These are phyloP conservation scores for Pharnaceum exiguum DNA, from an alignment of 148 eudicot genomes.

Conservation along the genomic window DNA sequence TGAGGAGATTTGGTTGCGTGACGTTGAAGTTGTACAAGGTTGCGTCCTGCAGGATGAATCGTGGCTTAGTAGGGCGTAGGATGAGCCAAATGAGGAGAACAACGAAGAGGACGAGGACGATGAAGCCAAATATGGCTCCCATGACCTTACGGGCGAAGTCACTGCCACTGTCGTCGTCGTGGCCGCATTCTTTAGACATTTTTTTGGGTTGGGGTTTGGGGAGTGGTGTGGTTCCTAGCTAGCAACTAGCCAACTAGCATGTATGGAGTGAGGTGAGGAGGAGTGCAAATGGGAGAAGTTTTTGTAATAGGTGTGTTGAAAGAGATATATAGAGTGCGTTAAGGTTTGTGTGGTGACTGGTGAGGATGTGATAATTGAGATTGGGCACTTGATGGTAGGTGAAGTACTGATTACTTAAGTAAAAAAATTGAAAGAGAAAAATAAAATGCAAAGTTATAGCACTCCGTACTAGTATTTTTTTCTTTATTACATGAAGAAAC, in stretches of 20 bases:
- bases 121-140: conserved; percentile 8
- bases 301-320: too few relatives aligned
- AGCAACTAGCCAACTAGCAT: neutral
- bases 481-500: too few relatives aligned
- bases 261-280: neutral
- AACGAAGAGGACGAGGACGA: conserved; percentile 24
- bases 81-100: conserved; percentile 37
- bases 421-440: too few relatives aligned
- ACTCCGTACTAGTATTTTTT: too few relatives aligned
- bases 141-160: conserved; percentile 11
- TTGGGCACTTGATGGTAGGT: too few relatives aligned
- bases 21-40: conserved; percentile 43
- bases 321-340: too few relatives aligned
- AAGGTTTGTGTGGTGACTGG: too few relatives aligned
- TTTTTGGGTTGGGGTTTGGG: neutral
- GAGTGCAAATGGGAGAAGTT: conserved; percentile 1
- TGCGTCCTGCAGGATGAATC: conserved; percentile 44
- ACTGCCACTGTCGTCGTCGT: conserved; percentile 21
- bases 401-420: too few relatives aligned
- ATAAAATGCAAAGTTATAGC: too few relatives aligned
- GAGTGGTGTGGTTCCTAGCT: neutral
- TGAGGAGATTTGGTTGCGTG: conserved; percentile 29
- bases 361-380: too few relatives aligned
- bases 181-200: conserved; percentile 43
- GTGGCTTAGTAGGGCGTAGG: conserved; percentile 47